Evolutionary conservation across 805 yeast species (phyloP).

Genomic region (Nematodospora valgi): DNA sequence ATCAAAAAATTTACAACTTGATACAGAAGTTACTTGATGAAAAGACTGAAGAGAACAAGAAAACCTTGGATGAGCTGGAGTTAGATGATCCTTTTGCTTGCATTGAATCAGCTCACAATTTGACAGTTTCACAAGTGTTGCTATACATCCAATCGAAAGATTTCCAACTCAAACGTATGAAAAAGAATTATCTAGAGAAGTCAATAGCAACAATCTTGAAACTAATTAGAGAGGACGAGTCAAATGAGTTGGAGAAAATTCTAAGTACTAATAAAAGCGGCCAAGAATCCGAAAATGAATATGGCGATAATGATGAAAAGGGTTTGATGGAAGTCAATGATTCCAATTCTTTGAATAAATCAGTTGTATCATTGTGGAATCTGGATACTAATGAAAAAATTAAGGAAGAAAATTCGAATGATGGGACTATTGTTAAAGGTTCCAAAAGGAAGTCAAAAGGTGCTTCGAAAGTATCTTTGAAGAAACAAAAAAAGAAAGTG

Average conservation of each 20-base stretch:
- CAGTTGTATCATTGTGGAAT: constrained; percentile 72
- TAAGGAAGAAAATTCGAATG: constrained; percentile 7
- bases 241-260: constrained; percentile 44
- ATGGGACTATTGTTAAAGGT: constrained; percentile 1
- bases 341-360: constrained; percentile 68
- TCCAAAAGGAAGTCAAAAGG: constrained; percentile 54
- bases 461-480: constrained; percentile 25
- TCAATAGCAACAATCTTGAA: constrained; percentile 59
- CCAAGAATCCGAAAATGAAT: constrained; percentile 18
- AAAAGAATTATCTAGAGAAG: constrained; percentile 59
- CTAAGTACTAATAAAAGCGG: too few species aligned
- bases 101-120: constrained; percentile 61
- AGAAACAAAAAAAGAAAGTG: constrained; percentile 37
- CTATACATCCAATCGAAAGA: constrained; percentile 63
- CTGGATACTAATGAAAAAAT: constrained; percentile 5
- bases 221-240: constrained; percentile 57
- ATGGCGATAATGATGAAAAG: constrained; percentile 39
- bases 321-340: constrained; percentile 66
- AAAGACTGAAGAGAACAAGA: constrained; percentile 44
- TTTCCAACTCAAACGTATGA: constrained; percentile 63
- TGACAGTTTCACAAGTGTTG: constrained; percentile 49
- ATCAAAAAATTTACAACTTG: constrained; percentile 50
- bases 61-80: constrained; percentile 8
- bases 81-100: constrained; percentile 31
- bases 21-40: constrained; percentile 59